These are phyloP conservation scores for Syncephalastrum contaminatum DNA, from an alignment of 371 early-diverging fungal species.

Conservation along the genomic window DNA sequence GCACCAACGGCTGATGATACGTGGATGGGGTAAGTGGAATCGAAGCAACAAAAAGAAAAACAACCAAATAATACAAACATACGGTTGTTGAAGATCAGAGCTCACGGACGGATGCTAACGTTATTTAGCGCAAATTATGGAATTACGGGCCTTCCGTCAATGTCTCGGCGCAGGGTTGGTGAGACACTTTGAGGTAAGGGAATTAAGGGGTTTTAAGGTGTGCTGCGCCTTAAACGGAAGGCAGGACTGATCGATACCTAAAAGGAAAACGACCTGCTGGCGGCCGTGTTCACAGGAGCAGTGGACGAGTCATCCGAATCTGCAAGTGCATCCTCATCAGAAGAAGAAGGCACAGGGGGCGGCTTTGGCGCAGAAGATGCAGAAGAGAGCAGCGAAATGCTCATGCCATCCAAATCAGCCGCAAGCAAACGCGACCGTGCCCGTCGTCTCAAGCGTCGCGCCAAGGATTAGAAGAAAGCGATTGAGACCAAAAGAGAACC, in stretches of 20 bases:
- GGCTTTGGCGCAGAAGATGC: constrained; percentile 7
- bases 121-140: constrained; percentile 34
- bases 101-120: neutral
- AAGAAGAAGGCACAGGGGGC: constrained; percentile 1
- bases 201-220: neutral
- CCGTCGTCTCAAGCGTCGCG: constrained; percentile 3
- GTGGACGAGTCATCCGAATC: constrained; percentile 6
- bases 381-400: constrained; percentile 6
- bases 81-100: neutral
- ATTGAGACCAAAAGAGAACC: no score
- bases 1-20: constrained; percentile 28
- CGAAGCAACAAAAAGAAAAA: constrained; percentile 1
- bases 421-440: constrained; percentile 17
- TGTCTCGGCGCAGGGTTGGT: constrained; percentile 39
- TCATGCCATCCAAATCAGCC: constrained; percentile 5
- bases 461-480: no score
- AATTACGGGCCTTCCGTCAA: constrained; percentile 36
- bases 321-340: neutral
- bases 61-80: neutral
- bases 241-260: neutral
- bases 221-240: neutral
- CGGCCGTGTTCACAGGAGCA: constrained; percentile 9
- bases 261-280: constrained; percentile 17
- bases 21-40: constrained; percentile 40
- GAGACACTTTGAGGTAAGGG: constrained; percentile 35